Evolutionary conservation across 2,329 filamentous ascomycete genomes (phyloP).

Genomic region (Fusarium torulosum): DNA sequence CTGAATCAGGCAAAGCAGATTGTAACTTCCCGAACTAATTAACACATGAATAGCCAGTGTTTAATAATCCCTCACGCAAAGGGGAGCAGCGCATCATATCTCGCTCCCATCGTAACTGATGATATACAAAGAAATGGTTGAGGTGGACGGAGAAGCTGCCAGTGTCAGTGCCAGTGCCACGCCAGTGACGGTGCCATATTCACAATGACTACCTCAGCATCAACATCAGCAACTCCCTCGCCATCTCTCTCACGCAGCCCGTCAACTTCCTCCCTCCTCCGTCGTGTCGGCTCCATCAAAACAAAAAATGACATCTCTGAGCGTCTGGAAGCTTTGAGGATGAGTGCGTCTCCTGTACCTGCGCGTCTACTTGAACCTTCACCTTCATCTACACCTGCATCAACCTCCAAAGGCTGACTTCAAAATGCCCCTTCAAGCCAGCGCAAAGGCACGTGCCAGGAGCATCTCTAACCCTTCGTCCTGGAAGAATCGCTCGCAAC

Average conservation of each 20-base stretch:
- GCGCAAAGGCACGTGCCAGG: conserved; percentile 29
- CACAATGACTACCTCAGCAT: conserved; percentile 26
- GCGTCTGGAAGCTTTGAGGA: conserved; percentile 28
- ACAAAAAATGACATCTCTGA: conserved; percentile 24
- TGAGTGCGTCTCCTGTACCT: conserved; percentile 31
- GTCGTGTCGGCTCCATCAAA: conserved; percentile 29
- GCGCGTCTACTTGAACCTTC: no score
- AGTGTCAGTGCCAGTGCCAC: conserved; percentile 3
- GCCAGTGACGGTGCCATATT: conserved; percentile 5
- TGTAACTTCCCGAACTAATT: neutral
- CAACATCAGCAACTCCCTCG: conserved; percentile 24
- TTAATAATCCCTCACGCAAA: conserved; percentile 19
- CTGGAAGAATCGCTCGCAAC: conserved; percentile 11
- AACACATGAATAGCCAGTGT: neutral
- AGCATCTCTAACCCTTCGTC: conserved; percentile 28
- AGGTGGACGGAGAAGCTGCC: neutral
- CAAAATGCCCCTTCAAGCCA: conserved; percentile 20
- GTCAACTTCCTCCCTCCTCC: conserved; percentile 31
- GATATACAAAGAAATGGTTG: conserved; percentile 10
- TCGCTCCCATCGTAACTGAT: neutral
- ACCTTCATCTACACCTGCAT: neutral
- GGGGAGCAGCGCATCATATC: neutral
- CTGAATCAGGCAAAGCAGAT: neutral
- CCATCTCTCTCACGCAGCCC: neutral
- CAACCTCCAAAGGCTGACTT: conserved; percentile 13